phyloP scores from a whole-genome alignment of 805 yeast genomes.

The Wickerhamiella alocasiicola region DNA sequence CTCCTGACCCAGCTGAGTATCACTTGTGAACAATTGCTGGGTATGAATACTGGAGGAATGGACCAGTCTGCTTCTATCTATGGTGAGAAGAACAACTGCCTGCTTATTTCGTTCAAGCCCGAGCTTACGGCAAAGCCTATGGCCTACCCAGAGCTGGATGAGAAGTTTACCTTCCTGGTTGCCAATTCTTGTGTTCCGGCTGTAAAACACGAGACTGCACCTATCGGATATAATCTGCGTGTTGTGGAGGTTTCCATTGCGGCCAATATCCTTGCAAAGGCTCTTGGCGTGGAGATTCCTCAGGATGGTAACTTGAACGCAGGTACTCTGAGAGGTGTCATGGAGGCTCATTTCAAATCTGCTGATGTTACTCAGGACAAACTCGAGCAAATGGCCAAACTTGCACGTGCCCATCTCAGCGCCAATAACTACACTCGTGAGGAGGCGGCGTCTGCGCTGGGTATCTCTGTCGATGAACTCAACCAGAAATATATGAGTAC shows the following conservation, averaged over 20 bases:
- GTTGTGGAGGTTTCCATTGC: slow-evolving; percentile 65
- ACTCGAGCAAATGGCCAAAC: slow-evolving; percentile 31
- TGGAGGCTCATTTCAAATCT: slow-evolving; percentile 36
- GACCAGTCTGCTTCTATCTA: slow-evolving; percentile 63
- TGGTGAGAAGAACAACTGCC: slow-evolving; percentile 46
- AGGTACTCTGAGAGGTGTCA: slow-evolving; percentile 53
- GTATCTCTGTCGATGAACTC: slow-evolving; percentile 33
- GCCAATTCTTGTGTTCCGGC: slow-evolving; percentile 52
- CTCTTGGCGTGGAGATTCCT: slow-evolving; percentile 30
- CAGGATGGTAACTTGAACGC: slow-evolving; percentile 41
- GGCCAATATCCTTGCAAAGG: slow-evolving; percentile 43
- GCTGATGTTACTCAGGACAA: slow-evolving; percentile 29
- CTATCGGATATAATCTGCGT: slow-evolving; percentile 53
- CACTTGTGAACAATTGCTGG: slow-evolving; percentile 56
- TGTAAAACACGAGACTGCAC: slow-evolving; percentile 59
- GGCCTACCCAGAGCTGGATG: slow-evolving; percentile 37
- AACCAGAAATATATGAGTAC: slow-evolving; percentile 34
- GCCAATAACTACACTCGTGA: slow-evolving; percentile 39
- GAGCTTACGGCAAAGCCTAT: slow-evolving; percentile 42
- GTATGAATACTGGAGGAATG: slow-evolving; percentile 71
- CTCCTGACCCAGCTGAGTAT: slow-evolving; percentile 49
- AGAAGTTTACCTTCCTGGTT: slow-evolving; percentile 41
- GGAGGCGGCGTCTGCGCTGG: slow-evolving; percentile 36
- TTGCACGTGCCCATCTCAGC: slow-evolving; percentile 34
- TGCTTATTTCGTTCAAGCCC: slow-evolving; percentile 51